Conservation (phyloP, 2,329 filamentous ascomycete species). For the Orbilia ellipsospora region DNA sequence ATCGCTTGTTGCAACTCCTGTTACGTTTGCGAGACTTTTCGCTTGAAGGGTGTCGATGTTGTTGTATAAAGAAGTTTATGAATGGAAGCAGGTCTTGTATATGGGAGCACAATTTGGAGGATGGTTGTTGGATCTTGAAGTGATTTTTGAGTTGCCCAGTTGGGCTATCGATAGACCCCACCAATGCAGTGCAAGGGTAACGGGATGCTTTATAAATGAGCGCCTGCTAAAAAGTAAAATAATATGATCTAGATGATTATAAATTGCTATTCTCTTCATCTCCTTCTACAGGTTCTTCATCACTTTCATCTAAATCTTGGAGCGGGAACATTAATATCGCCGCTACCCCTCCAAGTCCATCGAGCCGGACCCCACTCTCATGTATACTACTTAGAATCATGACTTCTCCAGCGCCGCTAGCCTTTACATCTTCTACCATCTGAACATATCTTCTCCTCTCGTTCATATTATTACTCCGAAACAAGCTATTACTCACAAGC, state of each 20-base stretch:
- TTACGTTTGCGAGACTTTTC: too few species aligned
- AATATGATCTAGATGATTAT: constrained; percentile 23
- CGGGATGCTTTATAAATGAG: neutral
- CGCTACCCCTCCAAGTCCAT: constrained; percentile 85
- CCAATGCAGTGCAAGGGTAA: constrained; percentile 7
- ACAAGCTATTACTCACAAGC: constrained; percentile 86
- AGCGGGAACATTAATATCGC: constrained; percentile 91
- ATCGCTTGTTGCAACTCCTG: too few species aligned
- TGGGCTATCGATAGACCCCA: constrained; percentile 27
- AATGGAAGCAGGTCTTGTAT: too few species aligned
- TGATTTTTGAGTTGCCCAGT: constrained; percentile 8
- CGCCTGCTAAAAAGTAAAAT: neutral
- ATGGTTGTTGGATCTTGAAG: constrained; percentile 15
- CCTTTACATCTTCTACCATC: constrained; percentile 87
- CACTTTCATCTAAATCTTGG: constrained; percentile 80
- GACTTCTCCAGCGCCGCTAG: constrained; percentile 81
- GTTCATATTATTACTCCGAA: constrained; percentile 81
- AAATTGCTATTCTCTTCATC: constrained; percentile 52
- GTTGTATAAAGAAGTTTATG: neutral
- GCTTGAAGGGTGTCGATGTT: neutral
- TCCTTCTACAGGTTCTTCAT: constrained; percentile 62
- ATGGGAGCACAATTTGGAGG: too few species aligned
- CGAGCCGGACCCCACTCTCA: constrained; percentile 87
- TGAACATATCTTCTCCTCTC: constrained; percentile 82
- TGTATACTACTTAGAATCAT: constrained; percentile 91